A percentile compares a stretch with the other conserved stretches of the same genome.
These are phyloP conservation scores for Naganishia cerealis DNA, from an alignment of 1,284 basidiomycete species.

Conservation along the genomic window DNA sequence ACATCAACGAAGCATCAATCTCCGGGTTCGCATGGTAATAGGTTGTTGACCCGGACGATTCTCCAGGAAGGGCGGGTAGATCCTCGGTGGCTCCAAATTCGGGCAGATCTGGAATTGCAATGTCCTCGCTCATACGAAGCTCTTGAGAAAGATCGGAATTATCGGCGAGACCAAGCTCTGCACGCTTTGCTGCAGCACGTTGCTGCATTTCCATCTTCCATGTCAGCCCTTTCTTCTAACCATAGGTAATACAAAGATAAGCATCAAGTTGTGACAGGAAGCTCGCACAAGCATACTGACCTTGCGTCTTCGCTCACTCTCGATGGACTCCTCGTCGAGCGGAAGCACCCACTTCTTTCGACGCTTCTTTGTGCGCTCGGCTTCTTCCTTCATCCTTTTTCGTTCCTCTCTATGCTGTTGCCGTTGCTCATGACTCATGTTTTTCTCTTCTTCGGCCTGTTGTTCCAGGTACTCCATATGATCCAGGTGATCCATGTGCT, in stretches of 20 bases:
- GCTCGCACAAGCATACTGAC: not conserved
- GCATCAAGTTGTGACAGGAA: not conserved
- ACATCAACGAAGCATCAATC: constrained; percentile 16
- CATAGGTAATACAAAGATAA: constrained; percentile 7
- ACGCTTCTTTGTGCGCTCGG: constrained; percentile 27
- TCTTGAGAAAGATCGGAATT: constrained; percentile 10
- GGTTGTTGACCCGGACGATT: constrained; percentile 1
- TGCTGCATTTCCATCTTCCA: constrained; percentile 31
- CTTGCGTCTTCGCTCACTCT: constrained; percentile 29
- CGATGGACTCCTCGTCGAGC: constrained; percentile 30
- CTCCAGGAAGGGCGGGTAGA: constrained; percentile 22
- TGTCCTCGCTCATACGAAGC: constrained; percentile 13
- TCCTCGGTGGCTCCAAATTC: constrained; percentile 25
- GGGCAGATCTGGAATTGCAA: constrained; percentile 24
- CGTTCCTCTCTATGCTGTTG: constrained; percentile 20
- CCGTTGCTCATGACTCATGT: constrained; percentile 11
- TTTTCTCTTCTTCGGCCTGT: constrained; percentile 8
- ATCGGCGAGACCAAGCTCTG: constrained; percentile 14
- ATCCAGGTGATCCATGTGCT: constrained; percentile 6
- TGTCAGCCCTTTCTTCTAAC: constrained; percentile 21
- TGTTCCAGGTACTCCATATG: constrained; percentile 25
- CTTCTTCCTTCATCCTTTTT: constrained; percentile 23
- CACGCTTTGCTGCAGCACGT: constrained; percentile 20
- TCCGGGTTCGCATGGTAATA: constrained; percentile 3
- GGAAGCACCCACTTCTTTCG: constrained; percentile 33